Evolutionary conservation across 2,329 filamentous ascomycete species (phyloP).

Genomic region (Blastomyces parvus): DNA sequence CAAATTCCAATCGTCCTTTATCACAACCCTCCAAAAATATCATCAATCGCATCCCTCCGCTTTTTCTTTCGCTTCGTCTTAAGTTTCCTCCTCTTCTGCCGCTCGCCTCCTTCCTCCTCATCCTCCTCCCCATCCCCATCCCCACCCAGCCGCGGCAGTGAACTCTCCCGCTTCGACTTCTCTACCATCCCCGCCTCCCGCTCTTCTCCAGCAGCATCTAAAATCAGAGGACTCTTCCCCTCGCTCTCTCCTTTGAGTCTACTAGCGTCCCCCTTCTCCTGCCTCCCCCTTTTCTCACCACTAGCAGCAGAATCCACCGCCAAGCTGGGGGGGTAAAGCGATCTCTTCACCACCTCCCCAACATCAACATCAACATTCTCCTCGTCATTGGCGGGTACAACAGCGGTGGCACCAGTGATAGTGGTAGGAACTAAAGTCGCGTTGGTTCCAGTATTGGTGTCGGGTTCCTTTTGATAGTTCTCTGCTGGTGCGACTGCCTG

Average conservation of each 20-base stretch:
- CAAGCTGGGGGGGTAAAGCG: slow-evolving; percentile 2
- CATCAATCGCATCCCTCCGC: slow-evolving; percentile 60
- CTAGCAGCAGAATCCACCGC: not conserved
- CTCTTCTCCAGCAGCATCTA: not conserved
- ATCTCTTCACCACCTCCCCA: slow-evolving; percentile 9
- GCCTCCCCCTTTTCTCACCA: slow-evolving; percentile 11
- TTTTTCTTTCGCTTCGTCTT: slow-evolving; percentile 42
- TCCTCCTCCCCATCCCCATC: slow-evolving; percentile 7
- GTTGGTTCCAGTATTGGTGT: not conserved
- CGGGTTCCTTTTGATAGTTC: not conserved
- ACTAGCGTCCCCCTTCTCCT: not conserved
- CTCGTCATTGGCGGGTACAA: not conserved
- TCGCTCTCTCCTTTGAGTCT: not conserved
- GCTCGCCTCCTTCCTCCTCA: slow-evolving; percentile 5
- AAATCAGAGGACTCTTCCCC: not conserved
- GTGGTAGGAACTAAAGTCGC: not conserved
- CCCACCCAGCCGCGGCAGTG: not conserved
- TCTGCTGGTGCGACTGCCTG: slow-evolving; percentile 21
- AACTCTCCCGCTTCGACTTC: not conserved
- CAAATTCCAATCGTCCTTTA: not conserved
- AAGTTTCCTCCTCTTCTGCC: slow-evolving; percentile 34
- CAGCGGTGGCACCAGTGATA: not conserved
- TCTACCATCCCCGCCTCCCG: not conserved
- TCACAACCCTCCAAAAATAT: slow-evolving; percentile 46
- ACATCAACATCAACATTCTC: not conserved